phyloP scores from a whole-genome alignment of 148 eudicot genomes.

The Rhododendron kiyosumense region DNA sequence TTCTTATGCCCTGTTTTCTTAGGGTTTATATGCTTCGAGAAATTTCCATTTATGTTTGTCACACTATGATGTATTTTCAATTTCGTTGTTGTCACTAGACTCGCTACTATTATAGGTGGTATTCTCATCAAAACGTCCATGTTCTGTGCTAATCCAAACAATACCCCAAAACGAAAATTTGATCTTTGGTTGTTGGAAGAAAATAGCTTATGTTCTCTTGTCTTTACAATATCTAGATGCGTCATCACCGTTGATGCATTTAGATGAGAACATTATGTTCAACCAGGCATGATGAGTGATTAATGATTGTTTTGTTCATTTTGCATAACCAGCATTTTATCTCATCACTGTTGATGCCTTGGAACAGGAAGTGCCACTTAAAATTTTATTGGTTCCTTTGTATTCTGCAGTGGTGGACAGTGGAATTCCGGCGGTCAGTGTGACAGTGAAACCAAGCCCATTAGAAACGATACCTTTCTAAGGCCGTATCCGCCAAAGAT shows the following conservation, averaged over 20 bases:
- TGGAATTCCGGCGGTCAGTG: constrained; percentile 97
- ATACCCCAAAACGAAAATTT: neutral
- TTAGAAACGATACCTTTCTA: constrained; percentile 57
- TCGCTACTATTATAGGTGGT: neutral
- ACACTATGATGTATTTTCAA: neutral
- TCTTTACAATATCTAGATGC: neutral
- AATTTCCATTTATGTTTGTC: neutral
- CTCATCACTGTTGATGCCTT: neutral
- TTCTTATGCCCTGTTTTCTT: neutral
- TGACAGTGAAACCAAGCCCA: constrained; percentile 76
- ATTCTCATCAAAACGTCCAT: neutral
- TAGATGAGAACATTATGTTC: neutral
- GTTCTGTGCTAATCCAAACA: neutral
- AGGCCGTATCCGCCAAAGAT: constrained; percentile 62
- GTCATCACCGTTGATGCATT: neutral
- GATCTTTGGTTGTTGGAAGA: neutral
- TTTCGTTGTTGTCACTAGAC: neutral
- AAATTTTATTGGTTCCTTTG: neutral
- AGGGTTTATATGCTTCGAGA: neutral
- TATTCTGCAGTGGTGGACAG: constrained; percentile 73
- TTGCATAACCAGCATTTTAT: neutral
- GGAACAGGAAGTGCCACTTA: neutral
- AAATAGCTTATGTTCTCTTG: neutral
- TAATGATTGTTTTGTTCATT: neutral
- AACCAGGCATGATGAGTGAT: neutral